These are phyloP conservation scores for Aureobasidium sp. DNA, from an alignment of 2,329 filamentous ascomycete genomes.

Conservation along the genomic window DNA sequence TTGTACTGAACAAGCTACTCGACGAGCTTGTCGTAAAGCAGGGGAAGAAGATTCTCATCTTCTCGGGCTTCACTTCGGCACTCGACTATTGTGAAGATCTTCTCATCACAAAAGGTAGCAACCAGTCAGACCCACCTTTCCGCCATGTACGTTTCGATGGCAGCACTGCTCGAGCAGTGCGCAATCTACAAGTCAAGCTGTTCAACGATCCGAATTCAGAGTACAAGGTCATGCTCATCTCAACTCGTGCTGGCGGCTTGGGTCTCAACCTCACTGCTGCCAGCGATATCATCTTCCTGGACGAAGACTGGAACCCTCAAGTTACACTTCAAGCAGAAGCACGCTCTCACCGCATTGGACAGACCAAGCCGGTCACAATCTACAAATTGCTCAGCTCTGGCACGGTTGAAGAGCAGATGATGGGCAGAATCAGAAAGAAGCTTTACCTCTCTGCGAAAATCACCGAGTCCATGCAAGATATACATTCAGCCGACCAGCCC, in stretches of 20 bases:
- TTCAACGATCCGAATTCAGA: slow-evolving; percentile 43
- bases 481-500: slow-evolving; percentile 36
- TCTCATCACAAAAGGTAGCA: slow-evolving; percentile 38
- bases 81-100: slow-evolving; percentile 49
- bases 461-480: slow-evolving; percentile 51
- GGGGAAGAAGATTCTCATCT: slow-evolving; percentile 51
- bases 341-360: slow-evolving; percentile 49
- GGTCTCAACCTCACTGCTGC: slow-evolving; percentile 50
- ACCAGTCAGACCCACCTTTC: slow-evolving; percentile 32
- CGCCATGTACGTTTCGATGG: slow-evolving; percentile 47
- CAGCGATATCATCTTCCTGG: slow-evolving; percentile 50
- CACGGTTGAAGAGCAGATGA: slow-evolving; percentile 54
- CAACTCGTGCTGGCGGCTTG: slow-evolving; percentile 49
- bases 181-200: slow-evolving; percentile 48
- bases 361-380: slow-evolving; percentile 47
- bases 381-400: slow-evolving; percentile 52
- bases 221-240: slow-evolving; percentile 50
- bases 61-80: slow-evolving; percentile 48
- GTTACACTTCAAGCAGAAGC: slow-evolving; percentile 49
- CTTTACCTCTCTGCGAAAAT: slow-evolving; percentile 55
- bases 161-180: slow-evolving; percentile 39
- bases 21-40: slow-evolving; percentile 44
- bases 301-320: slow-evolving; percentile 51
- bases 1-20: slow-evolving; percentile 47
- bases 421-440: slow-evolving; percentile 54